These are phyloP conservation scores for Knoxia roxburghii DNA, from an alignment of 257 asterid species.

Conservation along the genomic window DNA sequence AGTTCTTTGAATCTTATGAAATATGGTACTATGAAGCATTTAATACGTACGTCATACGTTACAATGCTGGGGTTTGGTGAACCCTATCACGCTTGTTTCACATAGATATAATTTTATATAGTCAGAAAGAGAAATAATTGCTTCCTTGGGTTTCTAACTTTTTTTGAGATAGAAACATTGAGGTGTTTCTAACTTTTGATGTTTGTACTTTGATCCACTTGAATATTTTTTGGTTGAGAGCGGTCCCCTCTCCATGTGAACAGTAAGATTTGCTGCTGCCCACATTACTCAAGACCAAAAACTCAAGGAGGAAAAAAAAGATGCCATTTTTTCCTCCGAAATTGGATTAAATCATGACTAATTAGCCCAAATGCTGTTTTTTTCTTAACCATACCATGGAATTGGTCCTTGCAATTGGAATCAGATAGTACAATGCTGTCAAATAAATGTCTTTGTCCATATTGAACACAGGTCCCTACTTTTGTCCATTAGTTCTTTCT, in stretches of 20 bases:
- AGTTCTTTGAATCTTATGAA: background rate
- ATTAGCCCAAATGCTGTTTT: background rate
- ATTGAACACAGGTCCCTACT: background rate
- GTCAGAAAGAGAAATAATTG: background rate
- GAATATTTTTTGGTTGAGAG: conserved; percentile 6
- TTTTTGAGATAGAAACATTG: background rate
- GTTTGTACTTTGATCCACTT: conserved; percentile 2
- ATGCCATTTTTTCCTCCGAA: background rate
- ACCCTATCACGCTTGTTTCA: background rate
- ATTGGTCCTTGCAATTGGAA: background rate
- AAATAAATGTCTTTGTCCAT: background rate
- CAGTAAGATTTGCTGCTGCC: background rate
- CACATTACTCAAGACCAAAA: background rate
- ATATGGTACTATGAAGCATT: background rate
- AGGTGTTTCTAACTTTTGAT: background rate
- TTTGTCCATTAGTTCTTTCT: conserved; percentile 4
- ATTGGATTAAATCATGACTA: background rate
- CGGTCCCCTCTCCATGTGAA: conserved; percentile 7
- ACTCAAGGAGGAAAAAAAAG: background rate
- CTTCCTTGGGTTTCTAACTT: background rate
- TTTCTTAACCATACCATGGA: too few relatives aligned
- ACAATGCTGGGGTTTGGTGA: background rate
- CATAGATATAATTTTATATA: background rate
- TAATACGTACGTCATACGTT: background rate
- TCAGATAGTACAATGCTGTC: background rate